Conservation (phyloP, 257 asterid genomes). For the Solanum lignicaule region DNA sequence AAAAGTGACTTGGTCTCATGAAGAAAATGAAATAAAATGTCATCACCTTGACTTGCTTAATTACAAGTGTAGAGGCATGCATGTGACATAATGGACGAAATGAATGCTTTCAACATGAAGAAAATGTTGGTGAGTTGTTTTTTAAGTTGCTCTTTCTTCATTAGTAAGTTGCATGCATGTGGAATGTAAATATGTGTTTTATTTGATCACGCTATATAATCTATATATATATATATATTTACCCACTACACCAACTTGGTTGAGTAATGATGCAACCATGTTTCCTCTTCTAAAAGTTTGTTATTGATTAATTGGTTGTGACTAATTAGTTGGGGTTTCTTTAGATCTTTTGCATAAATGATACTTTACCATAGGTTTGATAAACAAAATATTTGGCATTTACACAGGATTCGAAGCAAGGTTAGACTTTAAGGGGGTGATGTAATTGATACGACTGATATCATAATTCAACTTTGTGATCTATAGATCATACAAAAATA, state of each 20-base stretch:
- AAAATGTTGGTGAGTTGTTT: neutral
- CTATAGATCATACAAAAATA: neutral
- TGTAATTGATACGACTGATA: neutral
- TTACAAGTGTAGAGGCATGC: neutral
- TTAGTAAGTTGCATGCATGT: neutral
- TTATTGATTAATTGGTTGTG: neutral
- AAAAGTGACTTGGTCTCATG: neutral
- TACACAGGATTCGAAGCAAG: accelerated
- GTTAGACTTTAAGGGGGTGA: accelerated
- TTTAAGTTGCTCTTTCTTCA: neutral
- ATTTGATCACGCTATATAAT: neutral
- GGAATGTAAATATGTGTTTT: neutral
- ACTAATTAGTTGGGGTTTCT: neutral
- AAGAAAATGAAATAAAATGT: neutral
- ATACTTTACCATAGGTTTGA: neutral
- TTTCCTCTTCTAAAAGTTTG: neutral
- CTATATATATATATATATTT: neutral
- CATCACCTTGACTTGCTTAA: neutral
- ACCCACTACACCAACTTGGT: neutral
- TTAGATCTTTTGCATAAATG: neutral
- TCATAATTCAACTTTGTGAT: neutral
- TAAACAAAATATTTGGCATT: neutral
- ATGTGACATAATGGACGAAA: neutral
- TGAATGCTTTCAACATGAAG: neutral
- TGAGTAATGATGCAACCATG: neutral